phyloP scores from a whole-genome alignment of 306 rosid species.

The Malus fusca region DNA sequence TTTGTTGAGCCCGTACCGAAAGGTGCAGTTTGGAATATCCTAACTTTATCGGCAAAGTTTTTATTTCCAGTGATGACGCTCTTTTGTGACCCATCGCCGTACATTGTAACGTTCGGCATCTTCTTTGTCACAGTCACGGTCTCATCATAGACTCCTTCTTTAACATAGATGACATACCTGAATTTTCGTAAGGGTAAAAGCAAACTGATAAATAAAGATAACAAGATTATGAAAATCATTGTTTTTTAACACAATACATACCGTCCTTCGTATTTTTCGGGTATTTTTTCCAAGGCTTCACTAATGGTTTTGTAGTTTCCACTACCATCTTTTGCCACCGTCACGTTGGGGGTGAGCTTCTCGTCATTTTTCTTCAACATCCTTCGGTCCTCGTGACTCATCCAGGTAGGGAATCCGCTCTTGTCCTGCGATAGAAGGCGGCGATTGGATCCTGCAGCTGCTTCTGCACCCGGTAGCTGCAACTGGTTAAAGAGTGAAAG shows the following conservation, averaged over 20 bases:
- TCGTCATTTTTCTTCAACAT: constrained; percentile 40
- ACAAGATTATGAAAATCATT: not conserved
- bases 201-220: not conserved
- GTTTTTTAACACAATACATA: not conserved
- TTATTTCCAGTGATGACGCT: constrained; percentile 67
- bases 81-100: constrained; percentile 91
- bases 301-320: constrained; percentile 62
- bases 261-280: constrained; percentile 54
- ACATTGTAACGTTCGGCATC: constrained; percentile 64
- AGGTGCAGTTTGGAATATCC: constrained; percentile 59
- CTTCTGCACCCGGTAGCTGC: not conserved
- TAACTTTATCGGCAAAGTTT: constrained; percentile 59
- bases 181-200: not conserved
- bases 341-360: constrained; percentile 63
- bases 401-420: constrained; percentile 57
- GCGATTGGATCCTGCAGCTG: constrained; percentile 11
- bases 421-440: constrained; percentile 29
- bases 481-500: constrained; percentile 29
- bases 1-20: constrained; percentile 42
- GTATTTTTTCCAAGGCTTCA: constrained; percentile 53
- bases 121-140: constrained; percentile 42
- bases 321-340: constrained; percentile 68
- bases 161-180: constrained; percentile 73
- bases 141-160: constrained; percentile 73
- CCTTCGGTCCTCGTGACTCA: constrained; percentile 42